Percentiles rank a stretch among this genome's conserved stretches.
These are phyloP conservation scores for Luvunga scandens DNA, from an alignment of 345 rosid species.

Conservation along the genomic window DNA sequence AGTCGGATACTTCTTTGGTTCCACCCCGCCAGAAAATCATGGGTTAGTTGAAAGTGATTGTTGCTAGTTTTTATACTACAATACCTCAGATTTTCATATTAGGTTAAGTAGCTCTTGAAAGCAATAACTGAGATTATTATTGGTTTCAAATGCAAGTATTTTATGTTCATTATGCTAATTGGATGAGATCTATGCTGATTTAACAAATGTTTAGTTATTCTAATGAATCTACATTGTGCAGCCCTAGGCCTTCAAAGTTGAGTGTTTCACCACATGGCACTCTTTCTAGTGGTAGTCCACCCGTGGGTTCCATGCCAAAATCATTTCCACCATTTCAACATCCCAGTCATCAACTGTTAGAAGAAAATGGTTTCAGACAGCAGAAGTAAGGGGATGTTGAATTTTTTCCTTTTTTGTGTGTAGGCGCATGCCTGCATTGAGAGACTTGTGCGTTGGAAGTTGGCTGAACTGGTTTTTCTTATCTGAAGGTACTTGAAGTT, in stretches of 20 bases:
- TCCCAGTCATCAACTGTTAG: constrained; percentile 92
- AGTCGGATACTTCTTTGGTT: constrained; percentile 91
- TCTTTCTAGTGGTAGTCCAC: constrained; percentile 83
- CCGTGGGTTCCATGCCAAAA: constrained; percentile 94
- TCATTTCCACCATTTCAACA: constrained; percentile 92
- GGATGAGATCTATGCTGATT: neutral
- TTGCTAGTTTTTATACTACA: neutral
- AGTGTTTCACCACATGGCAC: constrained; percentile 73
- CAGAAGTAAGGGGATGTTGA: constrained; percentile 65
- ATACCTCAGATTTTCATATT: neutral
- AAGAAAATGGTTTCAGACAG: constrained; percentile 95
- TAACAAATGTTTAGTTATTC: neutral
- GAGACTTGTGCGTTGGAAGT: constrained; percentile 14
- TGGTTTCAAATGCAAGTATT: constrained; percentile 2
- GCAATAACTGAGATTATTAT: neutral
- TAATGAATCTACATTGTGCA: constrained; percentile 30
- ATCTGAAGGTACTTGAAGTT: constrained; percentile 79
- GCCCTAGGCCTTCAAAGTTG: constrained; percentile 72
- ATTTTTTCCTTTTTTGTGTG: constrained; percentile 4
- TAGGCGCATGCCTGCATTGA: neutral
- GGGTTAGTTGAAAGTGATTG: constrained; percentile 56
- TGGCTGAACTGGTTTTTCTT: constrained; percentile 25
- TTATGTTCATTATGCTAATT: neutral
- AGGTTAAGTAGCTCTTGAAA: neutral
- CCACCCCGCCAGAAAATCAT: constrained; percentile 89